Base-by-base conservation (phyloP, 805 yeast species). In the Monosporozyma servazzii region DNA sequence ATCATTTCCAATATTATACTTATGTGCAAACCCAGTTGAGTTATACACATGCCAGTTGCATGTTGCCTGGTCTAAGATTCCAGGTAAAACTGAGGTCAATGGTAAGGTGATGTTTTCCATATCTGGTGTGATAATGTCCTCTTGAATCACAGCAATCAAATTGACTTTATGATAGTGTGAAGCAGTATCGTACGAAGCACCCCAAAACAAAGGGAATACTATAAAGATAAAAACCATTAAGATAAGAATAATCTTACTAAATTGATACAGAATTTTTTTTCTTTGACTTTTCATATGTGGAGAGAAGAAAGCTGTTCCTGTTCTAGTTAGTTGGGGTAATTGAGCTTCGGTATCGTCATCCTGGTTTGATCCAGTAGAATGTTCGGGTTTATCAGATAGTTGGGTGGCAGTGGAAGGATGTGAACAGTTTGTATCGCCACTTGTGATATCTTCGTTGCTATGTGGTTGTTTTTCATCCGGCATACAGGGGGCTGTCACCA, bases 41-140 rank as follows among this genome's bases (percentile, higher is more conserved):
- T 65, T 59, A 41, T 64, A 54, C n/a, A 67, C 51, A 21, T 62
- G 57, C 69, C 69, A 71, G 3, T 56, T 57, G n/a, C 70, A 70
- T 17, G 53, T 51, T 33, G 45, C 17, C 40, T 44, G 25, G 4
- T 36, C 25, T 17, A 53, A 43, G 1, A 53, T 21, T 3, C 21
- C 10, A n/a, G 48, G 51, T 1, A 51, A 8, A 3, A 37, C 29
- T 17, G 23, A 8, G 2, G 53, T 44, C 49, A 51, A 15, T 13
- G 52, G 40, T 33, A 11, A 3, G 5, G 44, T 10, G 11, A 41
- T 21, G 11, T 41, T 41, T 20, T 13, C 17, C 27, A 41, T 20
- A 10, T 41, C 44, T 18, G 44, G 27, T 7, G 44, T 18, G 8
- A 43, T 11, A 15, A n/a, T 2, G 37, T 51, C 53, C 17, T 51